These are phyloP conservation scores for Alternaria angustiovoidea DNA, from an alignment of 2,329 filamentous ascomycete genomes.

Conservation along the genomic window DNA sequence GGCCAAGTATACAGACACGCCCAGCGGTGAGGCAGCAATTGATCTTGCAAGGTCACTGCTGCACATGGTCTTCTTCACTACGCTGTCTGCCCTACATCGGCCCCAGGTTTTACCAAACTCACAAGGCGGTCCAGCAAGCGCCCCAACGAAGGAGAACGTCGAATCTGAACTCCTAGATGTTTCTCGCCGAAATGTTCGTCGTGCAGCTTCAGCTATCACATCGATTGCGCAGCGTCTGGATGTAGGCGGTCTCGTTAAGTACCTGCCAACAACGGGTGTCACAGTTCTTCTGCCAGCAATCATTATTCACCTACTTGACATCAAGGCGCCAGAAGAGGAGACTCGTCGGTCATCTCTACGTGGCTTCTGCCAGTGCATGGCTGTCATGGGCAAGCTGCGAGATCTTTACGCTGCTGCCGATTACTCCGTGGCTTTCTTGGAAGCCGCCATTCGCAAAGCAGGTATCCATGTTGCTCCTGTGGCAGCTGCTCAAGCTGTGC, in stretches of 20 bases:
- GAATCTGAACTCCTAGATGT: constrained; percentile 77
- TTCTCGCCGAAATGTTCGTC: constrained; percentile 81
- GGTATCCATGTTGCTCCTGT: constrained; percentile 72
- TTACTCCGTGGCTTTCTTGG: constrained; percentile 93
- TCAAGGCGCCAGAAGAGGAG: constrained; percentile 80
- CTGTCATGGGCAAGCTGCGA: constrained; percentile 83
- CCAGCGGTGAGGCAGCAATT: constrained; percentile 64
- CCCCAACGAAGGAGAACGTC: constrained; percentile 47
- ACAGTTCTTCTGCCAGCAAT: constrained; percentile 91
- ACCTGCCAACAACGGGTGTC: constrained; percentile 86
- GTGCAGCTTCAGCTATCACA: constrained; percentile 86
- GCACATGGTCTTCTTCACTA: constrained; percentile 94
- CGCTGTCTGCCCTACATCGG: constrained; percentile 86
- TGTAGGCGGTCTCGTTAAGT: constrained; percentile 75
- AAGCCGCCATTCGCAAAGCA: constrained; percentile 87
- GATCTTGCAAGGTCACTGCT: constrained; percentile 82
- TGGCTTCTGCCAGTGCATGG: constrained; percentile 91
- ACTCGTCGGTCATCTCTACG: constrained; percentile 76
- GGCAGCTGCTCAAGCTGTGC: constrained; percentile 25
- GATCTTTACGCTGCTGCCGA: constrained; percentile 95
- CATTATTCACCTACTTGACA: constrained; percentile 91
- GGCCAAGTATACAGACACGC: constrained; percentile 73
- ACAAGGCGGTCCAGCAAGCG: constrained; percentile 60
- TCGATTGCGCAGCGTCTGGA: constrained; percentile 81
- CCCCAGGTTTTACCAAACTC: constrained; percentile 86